phyloP scores from a whole-genome alignment of 139 green algal genomes.

The Coccomyxa sp. region DNA sequence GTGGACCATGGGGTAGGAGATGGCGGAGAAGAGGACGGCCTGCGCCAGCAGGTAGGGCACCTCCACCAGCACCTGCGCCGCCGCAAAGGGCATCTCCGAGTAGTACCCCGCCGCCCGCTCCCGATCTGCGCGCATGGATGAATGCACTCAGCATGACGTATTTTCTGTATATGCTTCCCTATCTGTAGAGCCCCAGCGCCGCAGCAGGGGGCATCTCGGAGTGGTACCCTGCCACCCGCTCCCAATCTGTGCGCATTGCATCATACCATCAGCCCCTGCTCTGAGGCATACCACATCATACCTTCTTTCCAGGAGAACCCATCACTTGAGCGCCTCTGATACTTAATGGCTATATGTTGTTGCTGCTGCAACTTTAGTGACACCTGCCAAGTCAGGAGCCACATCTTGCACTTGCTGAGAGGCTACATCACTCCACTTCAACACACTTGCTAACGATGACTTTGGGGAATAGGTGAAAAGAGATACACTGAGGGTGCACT shows the following conservation, averaged over 20 bases:
- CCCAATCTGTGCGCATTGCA: background rate
- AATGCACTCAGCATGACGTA: background rate
- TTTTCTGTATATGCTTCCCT: background rate
- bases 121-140: background rate
- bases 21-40: constrained; percentile 13
- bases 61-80: constrained; percentile 39
- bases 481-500: background rate
- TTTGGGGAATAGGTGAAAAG: background rate
- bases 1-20: constrained; percentile 32
- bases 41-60: constrained; percentile 25
- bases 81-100: constrained; percentile 31
- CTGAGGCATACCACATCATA: background rate
- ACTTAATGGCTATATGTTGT: background rate
- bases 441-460: too few relatives aligned
- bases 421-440: too few relatives aligned
- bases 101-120: constrained; percentile 26
- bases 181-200: background rate
- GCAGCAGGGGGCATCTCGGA: too few relatives aligned
- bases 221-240: too few relatives aligned
- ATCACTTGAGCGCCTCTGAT: too few relatives aligned
- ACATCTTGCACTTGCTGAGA: too few relatives aligned
- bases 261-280: background rate
- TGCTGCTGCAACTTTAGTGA: too few relatives aligned
- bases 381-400: too few relatives aligned
- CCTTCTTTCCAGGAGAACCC: too few relatives aligned